Base-by-base conservation (phyloP, 2,329 filamentous ascomycete species). In the Colletotrichum agaves region DNA sequence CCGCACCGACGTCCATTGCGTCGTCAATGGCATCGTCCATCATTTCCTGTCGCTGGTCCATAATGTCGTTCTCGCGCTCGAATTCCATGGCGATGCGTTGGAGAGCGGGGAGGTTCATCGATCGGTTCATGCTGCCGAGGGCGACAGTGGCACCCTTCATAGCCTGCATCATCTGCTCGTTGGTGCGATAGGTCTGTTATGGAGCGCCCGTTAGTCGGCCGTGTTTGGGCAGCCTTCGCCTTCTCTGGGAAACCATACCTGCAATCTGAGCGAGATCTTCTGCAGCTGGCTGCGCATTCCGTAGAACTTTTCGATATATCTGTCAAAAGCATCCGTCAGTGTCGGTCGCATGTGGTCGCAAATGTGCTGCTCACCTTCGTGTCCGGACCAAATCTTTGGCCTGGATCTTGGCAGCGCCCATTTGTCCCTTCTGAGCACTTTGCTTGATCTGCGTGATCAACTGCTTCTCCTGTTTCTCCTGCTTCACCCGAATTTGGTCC, bases 91-190 rank as follows among this genome's bases (percentile, higher is more conserved):
- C 95, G 77, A 99, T 99, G 65, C 95, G 90, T 79, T 98, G 95
- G 37, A 99, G 84, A 17, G 94, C 94, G 0, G 96, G 96, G 3
- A 99, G 88, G 77, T 99, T 98, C 94, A 98, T 98, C 71, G 93
- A 93, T 71, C 92, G 88, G 80, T 99, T 99, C 96, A 99, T 99
- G 82, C 92, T 97, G 61, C 94, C 94, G 7, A 99, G 84, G 3
- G 97, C 90, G 80, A 91, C 90, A 1, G 96, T 98, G 4, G 96
- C 96, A 37, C 96, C 96, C 81, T 98, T 99, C 96, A 99, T 98
- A 8, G 94, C 96, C 80, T 97, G 93, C 94, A 98, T 98, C 96
- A 99, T 99, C 81, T 98, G 95, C 79, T 99, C 96, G 80, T 99
- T 99, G 72, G 94, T 98, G 71, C 96, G 90, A 71, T 98, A 95